Conservation (phyloP, 345 rosid genomes). For the Arabidopsis arenosa region DNA sequence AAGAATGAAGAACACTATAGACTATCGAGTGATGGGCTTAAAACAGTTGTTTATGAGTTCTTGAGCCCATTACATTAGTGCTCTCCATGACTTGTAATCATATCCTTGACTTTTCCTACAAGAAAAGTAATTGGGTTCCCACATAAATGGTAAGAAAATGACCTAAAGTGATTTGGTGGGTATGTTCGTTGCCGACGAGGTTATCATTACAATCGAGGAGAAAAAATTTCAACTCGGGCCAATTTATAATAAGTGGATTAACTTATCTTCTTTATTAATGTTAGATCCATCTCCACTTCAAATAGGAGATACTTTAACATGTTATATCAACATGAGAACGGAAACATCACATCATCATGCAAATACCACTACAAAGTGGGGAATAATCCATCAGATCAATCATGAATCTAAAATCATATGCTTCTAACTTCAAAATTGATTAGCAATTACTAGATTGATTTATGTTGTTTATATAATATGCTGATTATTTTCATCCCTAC, state of each 20-base stretch:
- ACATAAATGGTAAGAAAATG: neutral
- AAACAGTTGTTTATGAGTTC: constrained; percentile 1
- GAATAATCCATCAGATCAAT: neutral
- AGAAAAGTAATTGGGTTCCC: constrained; percentile 9
- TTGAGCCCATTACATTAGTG: constrained; percentile 9
- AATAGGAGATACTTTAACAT: neutral
- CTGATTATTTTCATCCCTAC: neutral
- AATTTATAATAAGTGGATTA: neutral
- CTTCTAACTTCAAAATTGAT: neutral
- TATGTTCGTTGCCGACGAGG: constrained; percentile 12
- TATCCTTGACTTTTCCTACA: neutral
- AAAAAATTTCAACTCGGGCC: neutral
- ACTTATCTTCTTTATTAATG: neutral
- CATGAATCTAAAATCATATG: neutral
- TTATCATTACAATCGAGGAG: neutral
- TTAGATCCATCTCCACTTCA: neutral
- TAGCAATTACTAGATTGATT: neutral
- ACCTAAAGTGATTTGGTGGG: constrained; percentile 7
- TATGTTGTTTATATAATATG: neutral
- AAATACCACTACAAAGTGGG: neutral
- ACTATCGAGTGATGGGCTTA: constrained; percentile 25
- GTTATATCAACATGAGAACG: neutral
- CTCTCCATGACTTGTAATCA: constrained; percentile 6
- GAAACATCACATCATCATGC: neutral
- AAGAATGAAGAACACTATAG: neutral